Percentiles rank a stretch among this genome's conserved stretches.
These are phyloP conservation scores for Ophiostoma himal-ulmi DNA, from an alignment of 2,329 filamentous ascomycete genomes.

Conservation along the genomic window DNA sequence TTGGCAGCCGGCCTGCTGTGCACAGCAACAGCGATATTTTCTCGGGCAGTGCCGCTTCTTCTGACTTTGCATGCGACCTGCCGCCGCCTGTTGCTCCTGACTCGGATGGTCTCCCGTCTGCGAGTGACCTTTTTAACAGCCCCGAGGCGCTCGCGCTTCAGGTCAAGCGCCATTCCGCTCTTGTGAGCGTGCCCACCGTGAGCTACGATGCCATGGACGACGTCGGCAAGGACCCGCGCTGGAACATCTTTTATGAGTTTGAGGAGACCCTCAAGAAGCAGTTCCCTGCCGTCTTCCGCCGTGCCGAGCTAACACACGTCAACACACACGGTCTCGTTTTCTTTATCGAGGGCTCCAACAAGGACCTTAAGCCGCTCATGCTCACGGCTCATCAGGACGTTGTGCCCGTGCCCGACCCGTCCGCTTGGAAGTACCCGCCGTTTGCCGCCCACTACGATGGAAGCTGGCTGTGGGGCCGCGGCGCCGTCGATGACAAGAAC, in stretches of 20 bases:
- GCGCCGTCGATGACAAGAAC: slow-evolving; percentile 56
- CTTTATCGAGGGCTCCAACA: slow-evolving; percentile 50
- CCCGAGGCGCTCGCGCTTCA: slow-evolving; percentile 22
- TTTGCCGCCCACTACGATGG: slow-evolving; percentile 55
- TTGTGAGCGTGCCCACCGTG: slow-evolving; percentile 33
- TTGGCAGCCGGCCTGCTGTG: slow-evolving; percentile 2
- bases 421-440: slow-evolving; percentile 55
- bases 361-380: slow-evolving; percentile 48
- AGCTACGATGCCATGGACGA: slow-evolving; percentile 42
- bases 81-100: slow-evolving; percentile 24
- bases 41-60: neutral
- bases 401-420: slow-evolving; percentile 51
- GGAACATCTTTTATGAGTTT: slow-evolving; percentile 53
- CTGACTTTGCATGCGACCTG: slow-evolving; percentile 25
- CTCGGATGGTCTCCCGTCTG: slow-evolving; percentile 22
- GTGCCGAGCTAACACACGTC: slow-evolving; percentile 42
- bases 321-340: slow-evolving; percentile 56
- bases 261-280: slow-evolving; percentile 43
- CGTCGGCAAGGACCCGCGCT: slow-evolving; percentile 51
- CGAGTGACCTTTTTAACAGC: slow-evolving; percentile 22
- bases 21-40: slow-evolving; percentile 1
- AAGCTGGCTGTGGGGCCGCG: slow-evolving; percentile 55
- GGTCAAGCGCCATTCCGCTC: slow-evolving; percentile 30
- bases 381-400: slow-evolving; percentile 61
- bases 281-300: slow-evolving; percentile 47